phyloP scores from a whole-genome alignment of 192 early-diverging fungal species.

The Mycoemilia scoparia region DNA sequence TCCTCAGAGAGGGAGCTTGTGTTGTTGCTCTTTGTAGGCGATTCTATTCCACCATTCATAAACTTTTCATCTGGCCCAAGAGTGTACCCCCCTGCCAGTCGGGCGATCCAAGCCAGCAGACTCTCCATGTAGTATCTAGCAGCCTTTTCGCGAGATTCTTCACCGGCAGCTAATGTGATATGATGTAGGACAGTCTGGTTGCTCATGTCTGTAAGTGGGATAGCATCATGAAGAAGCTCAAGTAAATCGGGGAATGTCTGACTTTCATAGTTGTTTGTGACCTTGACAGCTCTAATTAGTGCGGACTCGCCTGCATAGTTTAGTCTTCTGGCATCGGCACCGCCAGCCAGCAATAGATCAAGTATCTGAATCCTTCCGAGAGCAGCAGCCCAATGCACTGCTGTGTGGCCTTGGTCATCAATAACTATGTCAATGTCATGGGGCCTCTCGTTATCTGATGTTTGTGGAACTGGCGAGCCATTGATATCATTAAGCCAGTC shows the following conservation, averaged over 20 bases:
- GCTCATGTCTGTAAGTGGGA: conserved; percentile 56
- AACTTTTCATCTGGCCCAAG: conserved; percentile 8
- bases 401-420: conserved; percentile 88
- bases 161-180: conserved; percentile 50
- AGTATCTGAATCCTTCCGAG: conserved; percentile 58
- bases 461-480: not conserved
- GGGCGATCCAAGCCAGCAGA: conserved; percentile 44
- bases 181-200: conserved; percentile 87
- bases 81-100: conserved; percentile 27
- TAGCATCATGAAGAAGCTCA: conserved; percentile 51
- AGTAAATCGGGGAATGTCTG: conserved; percentile 58
- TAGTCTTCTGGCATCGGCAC: conserved; percentile 43
- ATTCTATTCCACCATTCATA: not conserved
- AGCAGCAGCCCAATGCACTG: conserved; percentile 92
- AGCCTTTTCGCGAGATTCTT: conserved; percentile 49
- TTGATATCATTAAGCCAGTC: conserved; percentile 11
- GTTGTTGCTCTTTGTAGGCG: conserved; percentile 1
- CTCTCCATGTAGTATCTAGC: conserved; percentile 83
- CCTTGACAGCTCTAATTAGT: conserved; percentile 71
- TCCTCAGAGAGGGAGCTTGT: too few relatives aligned
- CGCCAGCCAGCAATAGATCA: conserved; percentile 52
- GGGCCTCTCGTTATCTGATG: not conserved
- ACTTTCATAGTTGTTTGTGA: conserved; percentile 70
- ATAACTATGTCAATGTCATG: conserved; percentile 62
- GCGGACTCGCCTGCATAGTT: conserved; percentile 80